Conservation (phyloP, 345 rosid species). For the Bretschneidera sinensis region DNA sequence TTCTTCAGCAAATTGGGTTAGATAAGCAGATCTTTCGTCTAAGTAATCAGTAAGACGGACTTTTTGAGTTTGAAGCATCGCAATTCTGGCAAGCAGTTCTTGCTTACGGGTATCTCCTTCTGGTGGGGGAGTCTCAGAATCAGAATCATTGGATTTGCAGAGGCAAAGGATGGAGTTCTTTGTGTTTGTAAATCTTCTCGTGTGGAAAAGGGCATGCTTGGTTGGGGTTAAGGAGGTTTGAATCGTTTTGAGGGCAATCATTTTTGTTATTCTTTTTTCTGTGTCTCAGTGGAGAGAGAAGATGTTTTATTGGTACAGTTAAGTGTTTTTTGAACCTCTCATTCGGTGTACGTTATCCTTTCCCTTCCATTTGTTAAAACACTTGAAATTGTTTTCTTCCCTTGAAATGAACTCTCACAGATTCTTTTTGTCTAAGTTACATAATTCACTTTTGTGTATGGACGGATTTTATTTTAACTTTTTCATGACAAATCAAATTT, state of each 20-base stretch:
- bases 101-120: conserved; percentile 71
- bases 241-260: conserved; percentile 41
- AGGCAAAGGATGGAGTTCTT: conserved; percentile 30
- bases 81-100: conserved; percentile 80
- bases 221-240: conserved; percentile 26
- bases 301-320: neutral
- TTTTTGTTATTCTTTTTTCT: conserved; percentile 11
- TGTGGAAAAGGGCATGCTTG: conserved; percentile 20
- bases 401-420: too few species aligned
- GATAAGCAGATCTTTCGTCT: conserved; percentile 71
- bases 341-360: conserved; percentile 18
- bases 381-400: neutral
- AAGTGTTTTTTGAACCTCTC: conserved; percentile 26
- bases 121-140: conserved; percentile 28
- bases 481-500: too few species aligned
- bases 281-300: neutral
- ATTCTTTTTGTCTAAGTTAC: too few species aligned
- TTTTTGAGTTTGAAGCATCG: conserved; percentile 78
- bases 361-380: conserved; percentile 4
- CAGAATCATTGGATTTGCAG: conserved; percentile 41
- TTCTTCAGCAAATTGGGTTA: conserved; percentile 82
- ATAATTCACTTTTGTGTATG: too few species aligned
- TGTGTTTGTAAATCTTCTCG: conserved; percentile 21
- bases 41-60: conserved; percentile 82
- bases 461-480: too few species aligned